Evolutionary conservation across 257 asterid genomes (phyloP), one percentile per base, ranked within the genome.

Genomic region (Eustoma russellianum): DNA sequence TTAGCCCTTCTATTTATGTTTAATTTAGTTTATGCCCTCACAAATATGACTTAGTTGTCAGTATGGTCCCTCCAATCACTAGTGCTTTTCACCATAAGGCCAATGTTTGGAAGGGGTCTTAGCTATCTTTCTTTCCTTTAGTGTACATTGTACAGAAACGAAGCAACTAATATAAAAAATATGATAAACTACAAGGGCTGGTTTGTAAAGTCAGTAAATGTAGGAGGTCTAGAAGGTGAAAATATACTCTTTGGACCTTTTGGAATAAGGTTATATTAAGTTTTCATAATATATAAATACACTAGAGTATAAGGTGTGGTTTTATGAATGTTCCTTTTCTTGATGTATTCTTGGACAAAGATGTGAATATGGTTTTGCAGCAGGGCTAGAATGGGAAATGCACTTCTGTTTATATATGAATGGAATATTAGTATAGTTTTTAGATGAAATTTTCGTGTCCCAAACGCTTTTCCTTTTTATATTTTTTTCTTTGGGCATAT

Each of bases 141-240:
- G 53, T 19, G 41, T 41, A 48, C 49, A 59, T 62, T 78, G 86
- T 78, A 79, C 14, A 76, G 67, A 78, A 56, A 68, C 68, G 71
- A 65, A 73, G 68, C 60, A 38, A 11, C 43, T 18, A 34, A 38
- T 38, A 38, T 38, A 38, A 38, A n/a, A 38, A 7, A 38, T 38
- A 49, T 56, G 50, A 56, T 56, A 49, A 66, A 66, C 57, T 56
- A 50, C 46, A 50, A 30, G 60, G 77, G 28, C 5, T 53, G 41
- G 17, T 50, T 59, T 49, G 64, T 52, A 61, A 53, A 83, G 70
- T 74, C 78, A 77, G 76, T 48, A 50, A 28, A 66, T 47, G 56
- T 56, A n/a, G 24, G 66, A 50, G 67, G 69, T 40, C 65, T 56
- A 45, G 48, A 56, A 18, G 6, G 45, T 34, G 35, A 35, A 60